A percentile compares a stretch with the other conserved stretches of the same genome.
phyloP scores from a whole-genome alignment of 2,329 filamentous ascomycete genomes.

The Trichoderma cornu-damae region DNA sequence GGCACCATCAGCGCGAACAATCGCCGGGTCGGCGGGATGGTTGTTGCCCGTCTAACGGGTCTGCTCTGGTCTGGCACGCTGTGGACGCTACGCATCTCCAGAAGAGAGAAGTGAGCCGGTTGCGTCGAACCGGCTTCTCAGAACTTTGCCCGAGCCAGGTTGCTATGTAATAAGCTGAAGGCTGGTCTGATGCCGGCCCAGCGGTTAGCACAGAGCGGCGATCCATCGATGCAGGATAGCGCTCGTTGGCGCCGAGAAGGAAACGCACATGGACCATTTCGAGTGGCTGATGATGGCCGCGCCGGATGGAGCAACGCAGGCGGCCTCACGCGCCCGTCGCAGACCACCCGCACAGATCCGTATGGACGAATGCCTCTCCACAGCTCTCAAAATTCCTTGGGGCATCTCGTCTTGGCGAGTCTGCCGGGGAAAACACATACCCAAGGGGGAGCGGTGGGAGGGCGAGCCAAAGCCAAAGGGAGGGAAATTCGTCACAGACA shows the following conservation, averaged over 20 bases:
- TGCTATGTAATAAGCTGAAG: constrained; percentile 4
- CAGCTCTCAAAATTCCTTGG: not conserved
- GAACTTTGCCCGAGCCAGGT: not conserved
- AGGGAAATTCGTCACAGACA: constrained; percentile 13
- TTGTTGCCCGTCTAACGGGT: not conserved
- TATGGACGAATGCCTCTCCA: not conserved
- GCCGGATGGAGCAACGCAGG: not conserved
- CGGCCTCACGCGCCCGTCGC: not conserved
- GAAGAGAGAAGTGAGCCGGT: constrained; percentile 15
- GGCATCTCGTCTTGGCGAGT: not conserved
- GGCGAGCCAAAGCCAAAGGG: not conserved
- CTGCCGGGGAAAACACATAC: constrained; percentile 1
- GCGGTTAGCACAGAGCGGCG: constrained; percentile 11
- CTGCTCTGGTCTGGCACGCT: too few relatives aligned
- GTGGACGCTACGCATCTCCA: not conserved
- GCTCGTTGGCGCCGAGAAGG: constrained; percentile 11
- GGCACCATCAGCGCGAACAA: constrained; percentile 7
- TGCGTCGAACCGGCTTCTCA: constrained; percentile 3
- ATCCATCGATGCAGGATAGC: constrained; percentile 13
- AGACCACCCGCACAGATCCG: not conserved
- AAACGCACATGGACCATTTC: not conserved
- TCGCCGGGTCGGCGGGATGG: not conserved
- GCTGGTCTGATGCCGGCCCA: constrained; percentile 2
- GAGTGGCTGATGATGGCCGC: too few relatives aligned
- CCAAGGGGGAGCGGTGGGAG: not conserved